A percentile compares a stretch with the other conserved stretches of the same genome.
These are phyloP conservation scores for Penicillium salamii DNA, from an alignment of 495 filamentous ascomycete genomes.

Conservation along the genomic window DNA sequence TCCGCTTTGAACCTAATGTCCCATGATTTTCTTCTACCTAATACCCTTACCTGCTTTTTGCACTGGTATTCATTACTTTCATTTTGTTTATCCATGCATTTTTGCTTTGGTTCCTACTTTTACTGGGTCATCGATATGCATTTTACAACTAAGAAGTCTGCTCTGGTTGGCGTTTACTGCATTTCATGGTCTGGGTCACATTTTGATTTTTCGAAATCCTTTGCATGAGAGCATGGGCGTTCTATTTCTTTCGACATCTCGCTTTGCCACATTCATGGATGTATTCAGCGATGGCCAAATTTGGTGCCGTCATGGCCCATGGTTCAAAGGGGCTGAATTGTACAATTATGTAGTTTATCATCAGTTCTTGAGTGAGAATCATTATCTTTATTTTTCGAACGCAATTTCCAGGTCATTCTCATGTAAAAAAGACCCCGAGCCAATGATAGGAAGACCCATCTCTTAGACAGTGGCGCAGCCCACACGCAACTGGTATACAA, in stretches of 20 bases:
- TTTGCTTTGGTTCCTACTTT: not conserved
- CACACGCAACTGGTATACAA: not conserved
- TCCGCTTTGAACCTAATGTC: not conserved
- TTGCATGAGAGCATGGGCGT: conserved; percentile 3
- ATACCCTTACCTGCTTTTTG: conserved; percentile 1
- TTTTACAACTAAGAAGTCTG: conserved; percentile 3
- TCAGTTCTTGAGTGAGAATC: not conserved
- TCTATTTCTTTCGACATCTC: not conserved
- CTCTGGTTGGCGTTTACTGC: conserved; percentile 9
- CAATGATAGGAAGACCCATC: not conserved
- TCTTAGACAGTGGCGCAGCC: not conserved
- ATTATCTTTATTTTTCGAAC: not conserved
- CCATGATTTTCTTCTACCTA: conserved; percentile 6
- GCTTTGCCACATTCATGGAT: not conserved
- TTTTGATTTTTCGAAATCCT: not conserved
- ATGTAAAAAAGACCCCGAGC: not conserved
- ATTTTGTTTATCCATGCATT: conserved; percentile 3
- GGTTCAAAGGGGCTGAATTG: not conserved
- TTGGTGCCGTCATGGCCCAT: not conserved
- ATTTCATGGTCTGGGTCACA: conserved; percentile 5
- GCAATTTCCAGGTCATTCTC: not conserved
- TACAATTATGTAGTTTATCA: conserved; percentile 1
- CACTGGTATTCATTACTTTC: not conserved
- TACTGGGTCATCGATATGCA: conserved; percentile 5
- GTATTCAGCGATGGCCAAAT: conserved; percentile 1